phyloP scores from a whole-genome alignment of 371 early-diverging fungal species.

The Mortierella sp. region DNA sequence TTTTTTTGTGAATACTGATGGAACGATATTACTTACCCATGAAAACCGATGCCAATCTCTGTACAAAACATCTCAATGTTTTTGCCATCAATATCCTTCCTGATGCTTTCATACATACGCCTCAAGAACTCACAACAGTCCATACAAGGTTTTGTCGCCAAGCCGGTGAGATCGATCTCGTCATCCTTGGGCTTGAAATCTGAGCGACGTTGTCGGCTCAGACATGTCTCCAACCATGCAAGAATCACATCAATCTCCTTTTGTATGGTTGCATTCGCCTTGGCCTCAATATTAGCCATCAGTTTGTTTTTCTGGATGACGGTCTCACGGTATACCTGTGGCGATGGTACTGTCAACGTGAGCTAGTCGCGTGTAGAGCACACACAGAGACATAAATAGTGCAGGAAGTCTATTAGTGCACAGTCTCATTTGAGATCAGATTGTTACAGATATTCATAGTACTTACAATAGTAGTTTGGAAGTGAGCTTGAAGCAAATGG shows the following conservation, averaged over 20 bases:
- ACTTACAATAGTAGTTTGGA: constrained; percentile 86
- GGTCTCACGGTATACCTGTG: constrained; percentile 87
- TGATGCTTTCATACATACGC: constrained; percentile 69
- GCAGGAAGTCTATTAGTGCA: too few species aligned
- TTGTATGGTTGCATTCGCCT: constrained; percentile 82
- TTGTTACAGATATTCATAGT: not conserved
- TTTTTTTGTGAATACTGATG: not conserved
- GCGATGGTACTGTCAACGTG: constrained; percentile 81
- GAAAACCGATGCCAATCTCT: constrained; percentile 85
- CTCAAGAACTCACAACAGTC: constrained; percentile 77
- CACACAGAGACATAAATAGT: not conserved
- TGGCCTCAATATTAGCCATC: constrained; percentile 82
- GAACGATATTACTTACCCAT: constrained; percentile 67
- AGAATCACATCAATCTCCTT: constrained; percentile 78
- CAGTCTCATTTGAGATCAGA: not conserved
- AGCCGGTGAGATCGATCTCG: constrained; percentile 73
- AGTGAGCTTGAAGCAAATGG: constrained; percentile 91
- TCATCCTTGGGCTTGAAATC: constrained; percentile 91
- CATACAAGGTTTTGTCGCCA: constrained; percentile 83
- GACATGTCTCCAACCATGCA: constrained; percentile 69
- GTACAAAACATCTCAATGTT: constrained; percentile 83
- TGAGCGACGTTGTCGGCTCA: constrained; percentile 76
- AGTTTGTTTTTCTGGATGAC: constrained; percentile 89
- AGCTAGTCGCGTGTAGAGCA: constrained; percentile 59
- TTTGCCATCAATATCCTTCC: constrained; percentile 77